These are phyloP conservation scores for Arxiozyma slooffiae DNA, from an alignment of 1,139 yeast species.

Conservation along the genomic window DNA sequence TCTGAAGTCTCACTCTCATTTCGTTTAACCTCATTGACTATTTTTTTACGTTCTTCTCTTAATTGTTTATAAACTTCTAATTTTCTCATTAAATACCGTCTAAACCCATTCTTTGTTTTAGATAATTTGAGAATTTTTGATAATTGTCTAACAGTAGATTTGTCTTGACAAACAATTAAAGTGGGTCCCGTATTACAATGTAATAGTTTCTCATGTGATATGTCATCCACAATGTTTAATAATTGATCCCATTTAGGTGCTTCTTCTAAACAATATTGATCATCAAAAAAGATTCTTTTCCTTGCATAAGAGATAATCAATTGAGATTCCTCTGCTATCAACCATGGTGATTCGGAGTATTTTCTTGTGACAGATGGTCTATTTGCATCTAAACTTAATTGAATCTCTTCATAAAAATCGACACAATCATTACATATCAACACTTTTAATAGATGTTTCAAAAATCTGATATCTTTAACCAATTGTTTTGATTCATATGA, in stretches of 20 bases:
- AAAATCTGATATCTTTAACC: constrained; percentile 56
- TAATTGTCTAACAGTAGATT: constrained; percentile 47
- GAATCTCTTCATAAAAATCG: constrained; percentile 64
- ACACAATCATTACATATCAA: constrained; percentile 60
- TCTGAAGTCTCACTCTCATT: constrained; percentile 16
- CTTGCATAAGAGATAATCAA: constrained; percentile 62
- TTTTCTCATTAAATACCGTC: constrained; percentile 45
- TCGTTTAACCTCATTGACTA: constrained; percentile 30
- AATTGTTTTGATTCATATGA: constrained; percentile 70
- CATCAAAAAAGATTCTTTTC: constrained; percentile 49
- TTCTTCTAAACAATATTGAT: constrained; percentile 52
- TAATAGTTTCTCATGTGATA: constrained; percentile 43
- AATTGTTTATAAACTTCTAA: constrained; percentile 45
- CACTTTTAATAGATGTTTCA: constrained; percentile 49
- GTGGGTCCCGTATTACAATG: constrained; percentile 46
- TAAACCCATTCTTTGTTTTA: constrained; percentile 25
- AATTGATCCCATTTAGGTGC: constrained; percentile 89
- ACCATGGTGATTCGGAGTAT: constrained; percentile 68
- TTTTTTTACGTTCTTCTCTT: constrained; percentile 36
- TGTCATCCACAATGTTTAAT: constrained; percentile 57
- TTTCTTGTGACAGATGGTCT: constrained; percentile 41
- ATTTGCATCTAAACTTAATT: constrained; percentile 56
- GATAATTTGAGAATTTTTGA: constrained; percentile 35
- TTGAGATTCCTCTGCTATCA: constrained; percentile 73
- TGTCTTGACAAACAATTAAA: constrained; percentile 62